These are phyloP conservation scores for Begonia peltatifolia DNA, from an alignment of 306 rosid genomes.

Conservation along the genomic window DNA sequence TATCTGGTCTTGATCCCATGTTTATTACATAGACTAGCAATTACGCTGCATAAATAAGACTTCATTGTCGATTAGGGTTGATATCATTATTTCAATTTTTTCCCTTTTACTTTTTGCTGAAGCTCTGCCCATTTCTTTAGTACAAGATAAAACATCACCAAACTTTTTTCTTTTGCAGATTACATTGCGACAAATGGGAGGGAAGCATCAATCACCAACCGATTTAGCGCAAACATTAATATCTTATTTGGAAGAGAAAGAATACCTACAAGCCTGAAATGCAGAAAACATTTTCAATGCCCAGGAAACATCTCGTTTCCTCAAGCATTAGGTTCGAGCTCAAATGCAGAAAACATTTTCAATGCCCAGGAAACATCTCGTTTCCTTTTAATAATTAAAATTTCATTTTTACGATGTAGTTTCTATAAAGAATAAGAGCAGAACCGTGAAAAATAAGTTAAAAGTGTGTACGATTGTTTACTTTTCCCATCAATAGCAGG, in stretches of 20 bases:
- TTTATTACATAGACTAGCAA: no score
- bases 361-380: conserved; percentile 49
- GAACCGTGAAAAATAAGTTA: no score
- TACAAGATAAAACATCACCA: no score
- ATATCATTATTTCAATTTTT: no score
- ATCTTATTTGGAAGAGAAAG: conserved; percentile 66
- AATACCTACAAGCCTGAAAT: conserved; percentile 44
- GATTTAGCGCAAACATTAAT: conserved; percentile 57
- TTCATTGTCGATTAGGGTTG: no score
- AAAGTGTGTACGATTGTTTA: neutral
- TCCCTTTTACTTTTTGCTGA: no score
- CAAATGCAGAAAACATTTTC: conserved; percentile 3
- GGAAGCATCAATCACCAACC: conserved; percentile 30
- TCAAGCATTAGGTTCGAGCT: no score
- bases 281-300: conserved; percentile 8
- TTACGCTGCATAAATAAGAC: no score
- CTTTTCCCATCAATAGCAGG: no score
- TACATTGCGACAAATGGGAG: conserved; percentile 46
- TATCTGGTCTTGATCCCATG: no score
- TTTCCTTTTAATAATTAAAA: conserved; percentile 18
- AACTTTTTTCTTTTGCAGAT: conserved; percentile 33
- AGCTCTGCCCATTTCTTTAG: no score
- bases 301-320: conserved; percentile 73
- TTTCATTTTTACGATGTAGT: conserved; percentile 3
- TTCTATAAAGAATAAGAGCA: neutral